Evolutionary conservation across 257 asterid species (phyloP).

Genomic region (Solanum dulcamara): DNA sequence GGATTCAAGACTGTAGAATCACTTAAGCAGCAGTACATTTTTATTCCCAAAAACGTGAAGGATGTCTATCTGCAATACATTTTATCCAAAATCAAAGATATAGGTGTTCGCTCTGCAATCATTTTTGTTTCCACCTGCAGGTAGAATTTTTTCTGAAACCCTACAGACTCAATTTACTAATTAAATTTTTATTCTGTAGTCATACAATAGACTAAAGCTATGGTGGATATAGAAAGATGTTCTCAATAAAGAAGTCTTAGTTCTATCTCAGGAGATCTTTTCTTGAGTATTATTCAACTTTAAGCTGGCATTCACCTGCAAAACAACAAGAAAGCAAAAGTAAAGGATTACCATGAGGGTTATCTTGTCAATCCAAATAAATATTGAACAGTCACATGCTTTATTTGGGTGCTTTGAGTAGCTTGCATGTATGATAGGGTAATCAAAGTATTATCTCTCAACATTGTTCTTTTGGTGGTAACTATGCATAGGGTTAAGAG

Average conservation of each 20-base stretch:
- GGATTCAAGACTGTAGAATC: conserved; percentile 84
- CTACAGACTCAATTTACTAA: neutral
- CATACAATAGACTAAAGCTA: neutral
- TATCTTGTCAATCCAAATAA: neutral
- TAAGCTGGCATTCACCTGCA: neutral
- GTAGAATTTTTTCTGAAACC: conserved; percentile 19
- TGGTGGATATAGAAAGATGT: neutral
- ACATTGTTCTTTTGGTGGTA: neutral
- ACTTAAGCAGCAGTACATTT: conserved; percentile 70
- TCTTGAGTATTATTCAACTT: neutral
- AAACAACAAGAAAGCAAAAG: neutral
- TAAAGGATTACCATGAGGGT: neutral
- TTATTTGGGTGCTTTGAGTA: neutral
- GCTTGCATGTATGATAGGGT: neutral
- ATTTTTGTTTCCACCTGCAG: conserved; percentile 95
- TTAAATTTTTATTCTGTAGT: neutral
- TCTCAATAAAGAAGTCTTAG: neutral
- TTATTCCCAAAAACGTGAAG: conserved; percentile 61
- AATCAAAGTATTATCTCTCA: neutral
- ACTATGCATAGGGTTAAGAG: neutral
- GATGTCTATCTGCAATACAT: conserved; percentile 72
- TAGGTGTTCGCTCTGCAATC: conserved; percentile 75
- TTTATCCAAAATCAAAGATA: conserved; percentile 56
- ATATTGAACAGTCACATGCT: neutral
- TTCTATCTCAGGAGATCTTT: neutral